A percentile compares a stretch with the other conserved stretches of the same genome.
phyloP scores from a whole-genome alignment of 2,329 filamentous ascomycete genomes.

The Pseudogymnoascus sp. region DNA sequence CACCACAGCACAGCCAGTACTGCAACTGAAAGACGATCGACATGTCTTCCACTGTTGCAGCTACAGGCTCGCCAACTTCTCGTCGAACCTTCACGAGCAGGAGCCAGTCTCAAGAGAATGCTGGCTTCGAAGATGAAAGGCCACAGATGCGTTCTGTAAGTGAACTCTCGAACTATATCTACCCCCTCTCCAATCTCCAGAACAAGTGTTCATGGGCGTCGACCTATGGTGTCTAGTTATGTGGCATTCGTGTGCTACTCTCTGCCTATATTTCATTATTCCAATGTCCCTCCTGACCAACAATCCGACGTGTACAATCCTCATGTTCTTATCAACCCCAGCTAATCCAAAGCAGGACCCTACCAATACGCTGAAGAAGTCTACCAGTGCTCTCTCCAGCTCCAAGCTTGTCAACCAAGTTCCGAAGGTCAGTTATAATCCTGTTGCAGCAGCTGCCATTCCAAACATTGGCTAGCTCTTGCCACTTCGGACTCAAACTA shows the following conservation, averaged over 20 bases:
- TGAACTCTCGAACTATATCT: constrained; percentile 14
- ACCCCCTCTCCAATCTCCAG: not conserved
- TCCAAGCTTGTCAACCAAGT: constrained; percentile 50
- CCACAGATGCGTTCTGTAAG: constrained; percentile 28
- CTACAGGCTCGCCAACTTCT: constrained; percentile 37
- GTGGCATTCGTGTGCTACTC: not conserved
- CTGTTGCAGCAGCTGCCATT: not conserved
- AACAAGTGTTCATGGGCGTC: not conserved
- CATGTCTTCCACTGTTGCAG: constrained; percentile 35
- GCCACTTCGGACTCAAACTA: constrained; percentile 16
- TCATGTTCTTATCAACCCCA: constrained; percentile 18
- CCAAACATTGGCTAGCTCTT: not conserved
- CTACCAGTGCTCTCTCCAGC: constrained; percentile 40
- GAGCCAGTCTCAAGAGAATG: constrained; percentile 33
- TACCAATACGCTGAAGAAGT: constrained; percentile 25
- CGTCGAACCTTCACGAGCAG: constrained; percentile 31
- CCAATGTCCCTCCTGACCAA: not conserved
- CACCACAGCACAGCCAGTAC: not conserved
- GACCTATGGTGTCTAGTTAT: not conserved
- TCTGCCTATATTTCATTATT: not conserved
- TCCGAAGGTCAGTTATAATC: constrained; percentile 40
- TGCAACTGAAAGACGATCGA: constrained; percentile 15
- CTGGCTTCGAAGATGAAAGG: constrained; percentile 20
- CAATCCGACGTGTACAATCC: not conserved
- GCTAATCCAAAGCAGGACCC: constrained; percentile 14